Evolutionary conservation across 225 moss, liverwort and hornwort genomes (phyloP).

Genomic region (Rhytidiadelphus loreus): DNA sequence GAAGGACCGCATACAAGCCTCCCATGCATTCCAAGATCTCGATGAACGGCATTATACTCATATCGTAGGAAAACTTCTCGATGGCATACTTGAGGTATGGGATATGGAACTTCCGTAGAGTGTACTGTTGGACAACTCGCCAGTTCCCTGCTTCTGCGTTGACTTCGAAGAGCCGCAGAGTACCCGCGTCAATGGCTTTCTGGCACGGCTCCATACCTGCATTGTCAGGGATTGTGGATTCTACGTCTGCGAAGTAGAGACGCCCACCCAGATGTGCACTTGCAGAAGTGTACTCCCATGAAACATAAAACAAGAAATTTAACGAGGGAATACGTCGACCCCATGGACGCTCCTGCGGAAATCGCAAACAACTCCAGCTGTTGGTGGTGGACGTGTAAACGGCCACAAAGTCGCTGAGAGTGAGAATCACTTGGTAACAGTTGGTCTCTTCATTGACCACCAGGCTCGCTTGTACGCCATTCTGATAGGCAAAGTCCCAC

Average conservation of each 20-base stretch:
- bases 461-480: background rate
- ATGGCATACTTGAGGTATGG: too few relatives aligned
- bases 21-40: background rate
- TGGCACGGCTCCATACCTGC: background rate
- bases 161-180: background rate
- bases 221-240: too few relatives aligned
- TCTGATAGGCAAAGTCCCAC: accelerated
- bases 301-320: accelerated
- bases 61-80: background rate
- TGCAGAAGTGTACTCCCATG: background rate
- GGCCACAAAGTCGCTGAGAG: background rate
- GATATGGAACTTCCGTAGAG: background rate
- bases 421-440: background rate
- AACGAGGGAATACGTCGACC: background rate
- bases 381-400: background rate
- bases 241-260: background rate
- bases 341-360: background rate
- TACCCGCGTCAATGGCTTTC: too few relatives aligned
- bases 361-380: background rate
- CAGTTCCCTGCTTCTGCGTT: background rate
- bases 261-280: too few relatives aligned
- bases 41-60: background rate
- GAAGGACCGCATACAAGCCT: background rate
- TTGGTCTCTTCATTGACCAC: background rate
- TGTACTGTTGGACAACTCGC: background rate